Percentiles rank a stretch among this genome's conserved stretches.
These are phyloP conservation scores for Bretziella fagacearum DNA, from an alignment of 2,329 filamentous ascomycete genomes.

Conservation along the genomic window DNA sequence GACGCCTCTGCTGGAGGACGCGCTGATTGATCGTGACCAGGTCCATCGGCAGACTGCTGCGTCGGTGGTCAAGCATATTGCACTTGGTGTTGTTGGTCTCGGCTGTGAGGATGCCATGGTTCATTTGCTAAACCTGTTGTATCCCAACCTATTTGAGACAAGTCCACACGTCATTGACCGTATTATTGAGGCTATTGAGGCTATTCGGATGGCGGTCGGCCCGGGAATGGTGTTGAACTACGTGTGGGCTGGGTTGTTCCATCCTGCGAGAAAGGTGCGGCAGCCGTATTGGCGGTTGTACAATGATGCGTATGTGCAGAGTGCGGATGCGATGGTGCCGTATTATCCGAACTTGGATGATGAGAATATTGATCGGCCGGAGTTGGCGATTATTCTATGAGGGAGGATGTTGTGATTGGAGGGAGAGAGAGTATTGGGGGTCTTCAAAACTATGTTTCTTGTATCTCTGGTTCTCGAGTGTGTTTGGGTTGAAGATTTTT, in stretches of 20 bases:
- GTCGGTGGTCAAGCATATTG: slow-evolving; percentile 93
- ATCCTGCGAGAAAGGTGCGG: slow-evolving; percentile 86
- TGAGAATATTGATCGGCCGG: slow-evolving; percentile 59
- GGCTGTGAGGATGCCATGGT: slow-evolving; percentile 98
- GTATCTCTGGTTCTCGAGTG: too few species aligned
- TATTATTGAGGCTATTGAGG: slow-evolving; percentile 93
- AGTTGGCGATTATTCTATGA: slow-evolving; percentile 70
- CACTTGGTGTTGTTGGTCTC: slow-evolving; percentile 88
- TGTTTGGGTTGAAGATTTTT: slow-evolving; percentile 1
- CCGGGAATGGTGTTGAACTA: slow-evolving; percentile 93
- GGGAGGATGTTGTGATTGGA: background rate
- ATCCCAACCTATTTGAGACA: slow-evolving; percentile 95
- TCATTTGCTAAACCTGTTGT: slow-evolving; percentile 87
- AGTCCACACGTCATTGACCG: slow-evolving; percentile 96
- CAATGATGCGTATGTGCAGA: slow-evolving; percentile 91
- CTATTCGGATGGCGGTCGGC: slow-evolving; percentile 82
- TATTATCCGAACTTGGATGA: slow-evolving; percentile 84
- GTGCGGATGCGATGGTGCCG: slow-evolving; percentile 85
- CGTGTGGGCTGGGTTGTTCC: slow-evolving; percentile 93
- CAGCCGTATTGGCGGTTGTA: slow-evolving; percentile 93
- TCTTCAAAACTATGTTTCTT: slow-evolving; percentile 1
- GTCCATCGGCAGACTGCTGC: slow-evolving; percentile 95
- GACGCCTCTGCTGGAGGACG: slow-evolving; percentile 86
- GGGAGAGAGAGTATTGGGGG: background rate
- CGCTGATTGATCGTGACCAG: slow-evolving; percentile 92